Base-by-base conservation (phyloP, 352 stramenopile species). In the Globisporangium recalcitrans region DNA sequence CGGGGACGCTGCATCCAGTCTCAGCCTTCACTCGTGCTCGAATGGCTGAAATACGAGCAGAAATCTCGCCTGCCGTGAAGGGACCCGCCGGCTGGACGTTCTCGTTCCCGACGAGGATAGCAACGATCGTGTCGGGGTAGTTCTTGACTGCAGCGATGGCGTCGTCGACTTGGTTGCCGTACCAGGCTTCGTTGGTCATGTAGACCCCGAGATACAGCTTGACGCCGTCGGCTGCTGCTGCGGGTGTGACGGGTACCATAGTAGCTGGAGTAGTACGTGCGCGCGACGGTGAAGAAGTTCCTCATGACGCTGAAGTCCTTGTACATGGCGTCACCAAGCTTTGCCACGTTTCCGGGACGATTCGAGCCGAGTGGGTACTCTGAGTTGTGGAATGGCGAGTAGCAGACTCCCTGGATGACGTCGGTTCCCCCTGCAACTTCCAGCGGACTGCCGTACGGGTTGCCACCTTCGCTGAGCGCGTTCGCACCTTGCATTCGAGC, bases 251-350 rank as follows among this genome's bases (percentile, higher is more conserved):
- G 0, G 69, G 58, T 22, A 26, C 78, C 80, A 61, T 78, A 88
- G 69, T 76, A 89, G 38, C 38, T 81, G 59, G 83, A 84, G 68
- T 94, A 94, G 67, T 94, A 93, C 40, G 83, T 94, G 38, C 85
- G 82, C 29, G 75, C 79, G 47, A 85, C 60, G 2, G 62, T 68
- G 53, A 86, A 68, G 62, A 83, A 86, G 32, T 82, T 80, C 11
- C 74, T 77, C 67, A 93, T 90, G 65, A 88, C 76, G 22, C 34
- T 65, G 51, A 93, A 94, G 60, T 94, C 83, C 1, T 71, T 70
- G 46, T 77, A 58, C 69, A 94, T 90, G 24, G 81, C 82, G 5
- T 60, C 34, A 13, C 75, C 65, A 3, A 94, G 74, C 1, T 60
- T 72, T 1, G 27, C 49, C 7, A 74, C 54, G 29, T 63, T 58